These are phyloP conservation scores for Apophysomyces sp. DNA, from an alignment of 371 early-diverging fungal genomes.

Conservation along the genomic window DNA sequence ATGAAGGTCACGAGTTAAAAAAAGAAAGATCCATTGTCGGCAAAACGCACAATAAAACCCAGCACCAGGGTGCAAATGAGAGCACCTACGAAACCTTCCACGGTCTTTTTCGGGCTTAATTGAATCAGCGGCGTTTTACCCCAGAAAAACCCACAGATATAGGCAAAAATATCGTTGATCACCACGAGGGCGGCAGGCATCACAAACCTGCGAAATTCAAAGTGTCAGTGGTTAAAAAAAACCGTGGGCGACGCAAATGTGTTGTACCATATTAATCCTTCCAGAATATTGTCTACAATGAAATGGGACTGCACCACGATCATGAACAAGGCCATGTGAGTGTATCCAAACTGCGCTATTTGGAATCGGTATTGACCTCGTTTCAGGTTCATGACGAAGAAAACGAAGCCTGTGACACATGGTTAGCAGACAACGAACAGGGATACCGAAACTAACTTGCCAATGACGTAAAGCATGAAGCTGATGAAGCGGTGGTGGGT, in stretches of 20 bases:
- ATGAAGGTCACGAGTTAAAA: neutral
- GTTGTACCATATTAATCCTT: conserved; percentile 94
- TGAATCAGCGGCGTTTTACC: conserved; percentile 95
- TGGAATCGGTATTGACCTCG: conserved; percentile 89
- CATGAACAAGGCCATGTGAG: conserved; percentile 91
- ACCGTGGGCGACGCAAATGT: neutral
- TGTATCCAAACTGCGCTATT: conserved; percentile 94
- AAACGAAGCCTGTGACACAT: conserved; percentile 72
- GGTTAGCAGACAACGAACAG: neutral
- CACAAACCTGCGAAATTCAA: conserved; percentile 58
- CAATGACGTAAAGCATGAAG: conserved; percentile 83
- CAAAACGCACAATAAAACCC: conserved; percentile 70
- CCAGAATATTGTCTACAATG: conserved; percentile 94
- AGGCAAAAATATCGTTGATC: conserved; percentile 98
- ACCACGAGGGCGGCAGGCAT: conserved; percentile 94
- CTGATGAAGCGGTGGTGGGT: conserved; percentile 95
- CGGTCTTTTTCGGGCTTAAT: conserved; percentile 99
- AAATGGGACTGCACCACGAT: conserved; percentile 91
- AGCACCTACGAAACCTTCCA: conserved; percentile 98
- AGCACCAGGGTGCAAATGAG: conserved; percentile 85
- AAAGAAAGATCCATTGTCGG: neutral
- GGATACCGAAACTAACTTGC: too few species aligned
- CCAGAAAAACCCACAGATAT: conserved; percentile 93
- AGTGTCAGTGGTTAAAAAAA: neutral
- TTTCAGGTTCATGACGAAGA: conserved; percentile 91